Evolutionary conservation across 805 yeast species (phyloP), one percentile per base, ranked within the genome.

Genomic region (Metschnikowia henanensis): DNA sequence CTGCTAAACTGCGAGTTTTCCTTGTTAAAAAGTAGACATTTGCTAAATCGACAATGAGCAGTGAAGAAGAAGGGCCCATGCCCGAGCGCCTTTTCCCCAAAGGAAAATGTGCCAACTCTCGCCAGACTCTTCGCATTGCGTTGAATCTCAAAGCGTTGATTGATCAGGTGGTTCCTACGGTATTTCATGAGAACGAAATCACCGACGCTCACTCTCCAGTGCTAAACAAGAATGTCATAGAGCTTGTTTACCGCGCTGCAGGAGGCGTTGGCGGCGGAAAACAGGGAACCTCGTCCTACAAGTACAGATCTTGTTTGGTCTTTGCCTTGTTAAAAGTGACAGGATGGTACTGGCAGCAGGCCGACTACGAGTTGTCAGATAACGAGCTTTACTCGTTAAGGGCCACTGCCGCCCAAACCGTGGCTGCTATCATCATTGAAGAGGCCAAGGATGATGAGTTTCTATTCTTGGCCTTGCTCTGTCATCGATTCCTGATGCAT

Each of bases 241-340:
- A 71, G 12, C 70, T 87, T 46, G 84, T 81, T 2, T 71, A 77
- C 42, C 75, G 73, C 22, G 94, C 95, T 5, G 95, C 95, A 16
- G 95, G 95, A 8, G 96, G 95, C 17, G 70, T 71, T 37, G 88
- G 88, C 5, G 64, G 77, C 36, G 86, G 84, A 2, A 63, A 69
- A 38, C 57, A 62, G 19, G 81, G 80, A 0, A 66, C 83, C 0
- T 72, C 83, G 1, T 70, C 83, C 0, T 69, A 74, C 52, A 80
- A 81, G 56, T 87, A 87, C 59, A 76, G 84, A 41, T 82, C 90
- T 0, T 75, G 80, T 19, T 60, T 88, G 35, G 73, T 87, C 0
- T 89, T 85, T 62, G 81, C 87, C 37, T 67, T 89, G 45, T 66
- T 89, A 46, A 83, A 80, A 52, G 92, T 87, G n/a, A 76, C 84